A percentile compares a stretch with the other conserved stretches of the same genome.
Conservation (phyloP, 2,329 filamentous ascomycete genomes). For the Diaporthe sp. region DNA sequence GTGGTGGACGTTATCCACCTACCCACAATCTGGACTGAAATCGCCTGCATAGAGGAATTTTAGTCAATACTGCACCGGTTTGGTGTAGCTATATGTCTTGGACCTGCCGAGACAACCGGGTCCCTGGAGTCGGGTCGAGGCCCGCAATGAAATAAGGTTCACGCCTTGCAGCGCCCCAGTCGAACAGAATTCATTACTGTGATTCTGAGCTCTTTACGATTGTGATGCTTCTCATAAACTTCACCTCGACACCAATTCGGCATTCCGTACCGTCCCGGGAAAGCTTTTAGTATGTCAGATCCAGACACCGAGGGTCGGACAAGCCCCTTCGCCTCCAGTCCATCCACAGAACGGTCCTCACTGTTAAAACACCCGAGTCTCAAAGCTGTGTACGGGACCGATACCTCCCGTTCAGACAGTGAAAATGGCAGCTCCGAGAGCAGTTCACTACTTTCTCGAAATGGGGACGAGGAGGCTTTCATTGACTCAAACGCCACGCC, state of each 20-base stretch:
- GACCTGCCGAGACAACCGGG: not conserved
- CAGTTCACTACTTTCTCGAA: not conserved
- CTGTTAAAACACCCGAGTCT: conserved; percentile 16
- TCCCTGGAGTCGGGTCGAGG: not conserved
- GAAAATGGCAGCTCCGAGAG: not conserved
- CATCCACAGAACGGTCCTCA: conserved; percentile 20
- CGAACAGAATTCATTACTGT: not conserved
- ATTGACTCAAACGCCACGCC: conserved; percentile 10
- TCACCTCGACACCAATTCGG: not conserved
- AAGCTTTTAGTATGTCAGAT: conserved; percentile 1
- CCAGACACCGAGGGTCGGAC: not conserved
- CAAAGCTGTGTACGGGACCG: conserved; percentile 1
- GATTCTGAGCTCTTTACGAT: not conserved
- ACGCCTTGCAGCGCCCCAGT: not conserved
- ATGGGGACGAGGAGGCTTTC: conserved; percentile 29
- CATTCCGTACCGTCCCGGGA: not conserved
- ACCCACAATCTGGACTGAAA: not conserved
- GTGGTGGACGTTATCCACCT: not conserved
- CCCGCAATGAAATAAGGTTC: not conserved
- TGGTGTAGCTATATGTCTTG: not conserved
- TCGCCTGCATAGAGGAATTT: not conserved
- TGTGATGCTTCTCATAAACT: not conserved
- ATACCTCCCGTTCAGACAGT: not conserved
- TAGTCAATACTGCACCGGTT: not conserved
- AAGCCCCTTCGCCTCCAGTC: not conserved